These are phyloP conservation scores for Salix brachista DNA, from an alignment of 345 rosid genomes.

Conservation along the genomic window DNA sequence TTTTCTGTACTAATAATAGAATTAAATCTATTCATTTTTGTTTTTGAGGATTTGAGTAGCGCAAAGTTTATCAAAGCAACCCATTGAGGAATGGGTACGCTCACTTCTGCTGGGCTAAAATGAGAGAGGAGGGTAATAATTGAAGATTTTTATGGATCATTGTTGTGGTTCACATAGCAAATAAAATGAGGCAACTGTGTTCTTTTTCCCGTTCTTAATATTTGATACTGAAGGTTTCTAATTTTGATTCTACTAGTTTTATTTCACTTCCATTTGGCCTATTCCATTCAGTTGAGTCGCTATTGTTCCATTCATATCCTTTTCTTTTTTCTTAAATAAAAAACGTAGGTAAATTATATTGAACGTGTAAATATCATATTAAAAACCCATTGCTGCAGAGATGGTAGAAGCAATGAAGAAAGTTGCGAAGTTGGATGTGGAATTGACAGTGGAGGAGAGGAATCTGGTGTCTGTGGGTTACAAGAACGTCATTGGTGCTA, in stretches of 20 bases:
- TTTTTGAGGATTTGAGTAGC: background rate
- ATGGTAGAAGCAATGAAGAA: constrained; percentile 87
- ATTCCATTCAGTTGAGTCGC: background rate
- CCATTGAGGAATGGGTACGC: background rate
- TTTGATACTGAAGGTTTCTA: background rate
- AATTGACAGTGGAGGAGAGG: constrained; percentile 77
- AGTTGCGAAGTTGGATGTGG: constrained; percentile 64
- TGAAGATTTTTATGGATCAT: background rate
- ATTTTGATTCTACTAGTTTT: background rate
- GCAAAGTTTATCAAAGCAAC: background rate
- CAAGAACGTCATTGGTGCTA: constrained; percentile 81
- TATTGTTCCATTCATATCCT: background rate
- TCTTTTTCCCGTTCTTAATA: no score
- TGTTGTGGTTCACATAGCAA: no score
- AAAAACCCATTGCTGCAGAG: constrained; percentile 35
- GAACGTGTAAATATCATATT: background rate
- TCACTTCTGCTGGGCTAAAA: background rate
- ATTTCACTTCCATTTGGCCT: background rate
- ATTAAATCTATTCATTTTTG: background rate
- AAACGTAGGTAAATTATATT: background rate
- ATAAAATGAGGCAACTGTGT: no score
- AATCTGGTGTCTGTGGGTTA: constrained; percentile 82
- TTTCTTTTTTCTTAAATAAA: background rate
- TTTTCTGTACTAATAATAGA: background rate
- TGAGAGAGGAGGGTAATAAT: background rate